Evolutionary conservation across 2,329 filamentous ascomycete species (phyloP), one percentile per base, ranked within the genome.

Genomic region (Sporothrix luriei): DNA sequence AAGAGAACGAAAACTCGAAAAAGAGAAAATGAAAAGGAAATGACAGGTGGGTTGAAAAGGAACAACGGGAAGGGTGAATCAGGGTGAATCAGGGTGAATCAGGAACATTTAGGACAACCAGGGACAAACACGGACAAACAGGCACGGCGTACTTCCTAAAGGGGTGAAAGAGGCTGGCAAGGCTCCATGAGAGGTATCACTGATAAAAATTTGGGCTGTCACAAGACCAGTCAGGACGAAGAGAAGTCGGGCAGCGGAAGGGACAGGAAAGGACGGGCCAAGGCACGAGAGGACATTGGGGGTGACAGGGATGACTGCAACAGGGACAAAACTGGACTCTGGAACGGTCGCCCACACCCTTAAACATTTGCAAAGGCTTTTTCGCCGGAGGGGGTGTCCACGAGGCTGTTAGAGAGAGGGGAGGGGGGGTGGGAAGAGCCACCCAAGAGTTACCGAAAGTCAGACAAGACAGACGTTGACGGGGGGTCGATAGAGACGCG

Each of bases 151-250:
- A 62, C 21, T 13, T 62, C 57, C 57, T 21, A 62, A 61, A 62
- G 57, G 26, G 38, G 57, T 26, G 24, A 21, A 46, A 13, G 21
- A n/a, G 11, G 6, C 57, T 24, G 24, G n/a, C 9, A 21, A 13
- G 14, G 26, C 40, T 64, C 4, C 9, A 13, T 24, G 11, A 9
- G 14, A 14, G 24, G 43, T 64, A 29, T 49, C 24, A 14, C 7
- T 14, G 38, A 26, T 33, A 38, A 55, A 55, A 55, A 48, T 67
- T 57, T 57, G 51, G 29, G 16, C 21, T 51, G 65, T 67, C 65
- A 67, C 65, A 67, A 67, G 65, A 57, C 48, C 51, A 67, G 29
- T 24, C 38, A 57, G 65, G 65, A 57, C 65, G 65, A 67, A 67
- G 65, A 67, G 65, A 67, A 67, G 65, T 29, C 65, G 65, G 65